Base-by-base conservation (phyloP, 768 basidiomycete genomes). In the Gymnopilus junonius region DNA sequence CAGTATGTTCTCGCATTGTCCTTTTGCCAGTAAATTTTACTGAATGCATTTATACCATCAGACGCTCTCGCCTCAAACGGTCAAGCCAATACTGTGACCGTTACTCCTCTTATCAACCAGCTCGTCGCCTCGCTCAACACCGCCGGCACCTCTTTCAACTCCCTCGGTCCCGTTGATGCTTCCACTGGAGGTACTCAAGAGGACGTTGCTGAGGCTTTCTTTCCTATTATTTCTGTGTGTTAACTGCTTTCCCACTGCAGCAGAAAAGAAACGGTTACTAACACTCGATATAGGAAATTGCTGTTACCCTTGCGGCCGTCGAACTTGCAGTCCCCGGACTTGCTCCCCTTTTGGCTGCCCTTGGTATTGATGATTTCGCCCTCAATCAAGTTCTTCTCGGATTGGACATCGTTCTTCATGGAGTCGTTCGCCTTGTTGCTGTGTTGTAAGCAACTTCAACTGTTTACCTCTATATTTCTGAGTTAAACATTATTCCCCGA, bases 361-460 rank as follows among this genome's bases (percentile, higher is more conserved):
- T 59, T 4, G 58, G 58, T 23, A 25, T 59, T 29, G 58, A 59
- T 40, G 34, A 59, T 31, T 46, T 48, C 3, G 46, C 58, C 7
- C 32, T 59, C 23, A 31, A 59, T 32, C 34, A 59, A 40, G 58
- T 59, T 7, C 48, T 59, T 7, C n/a, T 51, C 3, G 58, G 58
- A 39, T 40, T 59, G 27, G 58, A 50, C 17, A 51, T 39, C 8
- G 46, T 50, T 20, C 35, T 51, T 1, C 48, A 32, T 17, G 58
- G 58, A 27, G 58, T 59, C 17, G 45, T 59, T 10, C 37, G 42
- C 23, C 58, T 59, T 2, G 25, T 59, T n/a, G 46, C 58, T 21
- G 29, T 17, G 5, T 39, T 59, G 58, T 51, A 35, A 59, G 58
- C 1, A 14, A n/a, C 8, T 8, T 23, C 20, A 23, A 8, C 3